Base-by-base conservation (phyloP, 192 early-diverging fungal species). In the Entomortierella lignicola region DNA sequence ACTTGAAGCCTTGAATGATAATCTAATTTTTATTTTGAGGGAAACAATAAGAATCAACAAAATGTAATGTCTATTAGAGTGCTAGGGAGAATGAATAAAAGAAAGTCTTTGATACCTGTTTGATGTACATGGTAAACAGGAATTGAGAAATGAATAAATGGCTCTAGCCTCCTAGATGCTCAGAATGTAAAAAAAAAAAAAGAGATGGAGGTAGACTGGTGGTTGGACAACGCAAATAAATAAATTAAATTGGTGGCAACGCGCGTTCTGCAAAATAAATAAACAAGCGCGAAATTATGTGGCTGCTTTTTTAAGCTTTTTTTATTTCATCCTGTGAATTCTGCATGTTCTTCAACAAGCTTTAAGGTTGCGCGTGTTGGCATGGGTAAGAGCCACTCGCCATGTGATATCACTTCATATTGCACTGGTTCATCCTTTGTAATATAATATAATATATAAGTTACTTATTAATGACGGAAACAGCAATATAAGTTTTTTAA, bases 1-100 rank as follows among this genome's bases (percentile, higher is more conserved):
- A 97, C 85, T 99, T 99, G 91, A 99, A 99, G 53, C 98, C 98
- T 75, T 97, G 95, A 65, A 99, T 99, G 41, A 92, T 90, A 72
- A 99, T 95, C 91, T 93, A 59, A 37, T 37, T 37, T 37, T 37
- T 7, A 7, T 37, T 37, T 37, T 37, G 34, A 7, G 10, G 10
- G 10, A 10, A 7, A 10, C 34, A 37, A 37, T 37, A 7, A 37
- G 34, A 37, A 37, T 7, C 10, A 10, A 4, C 4, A 10, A 37
- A 37, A 37, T 37, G 34, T 37, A 39, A 8, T 29, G 12, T 25
- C 18, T 26, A 1, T 13, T 34, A 3, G 8, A n/a, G 4, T 18
- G 21, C 13, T 54, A 29, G 52, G 25, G 6, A 54, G 44, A 47
- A 47, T 5, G 44, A 15, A 11, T 37, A 18, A n/a, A 13, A 13